Evolutionary conservation across 2,329 filamentous ascomycete genomes (phyloP).

Genomic region (Xylaria sp.): DNA sequence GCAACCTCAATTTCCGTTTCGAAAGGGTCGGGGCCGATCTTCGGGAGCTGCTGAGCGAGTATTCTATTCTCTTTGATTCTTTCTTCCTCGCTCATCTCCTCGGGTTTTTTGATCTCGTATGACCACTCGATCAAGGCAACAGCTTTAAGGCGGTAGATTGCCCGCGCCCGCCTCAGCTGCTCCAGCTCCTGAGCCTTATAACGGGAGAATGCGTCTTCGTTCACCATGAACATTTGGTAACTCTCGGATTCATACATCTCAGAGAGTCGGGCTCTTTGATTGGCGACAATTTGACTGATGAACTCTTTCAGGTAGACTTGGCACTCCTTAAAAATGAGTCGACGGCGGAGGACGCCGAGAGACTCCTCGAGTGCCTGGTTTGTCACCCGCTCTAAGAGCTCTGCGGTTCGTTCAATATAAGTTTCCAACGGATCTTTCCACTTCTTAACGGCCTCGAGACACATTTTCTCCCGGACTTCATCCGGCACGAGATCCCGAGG

Average conservation of each 20-base stretch:
- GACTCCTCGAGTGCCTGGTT: slow-evolving; percentile 59
- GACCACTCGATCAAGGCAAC: slow-evolving; percentile 53
- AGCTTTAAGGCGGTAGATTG: slow-evolving; percentile 61
- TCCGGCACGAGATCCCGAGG: slow-evolving; percentile 66
- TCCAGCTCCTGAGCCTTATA: slow-evolving; percentile 60
- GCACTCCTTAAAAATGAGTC: slow-evolving; percentile 62
- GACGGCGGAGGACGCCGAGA: slow-evolving; percentile 59
- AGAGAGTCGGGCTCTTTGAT: slow-evolving; percentile 53
- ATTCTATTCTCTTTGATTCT: slow-evolving; percentile 56
- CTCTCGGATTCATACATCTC: slow-evolving; percentile 65
- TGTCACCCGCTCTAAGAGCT: slow-evolving; percentile 60
- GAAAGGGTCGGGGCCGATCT: slow-evolving; percentile 69
- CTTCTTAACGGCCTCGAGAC: slow-evolving; percentile 64
- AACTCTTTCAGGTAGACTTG: slow-evolving; percentile 57
- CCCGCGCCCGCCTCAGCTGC: slow-evolving; percentile 60
- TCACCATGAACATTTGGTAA: slow-evolving; percentile 67
- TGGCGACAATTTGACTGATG: slow-evolving; percentile 54
- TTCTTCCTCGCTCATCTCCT: slow-evolving; percentile 61
- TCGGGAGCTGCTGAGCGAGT: slow-evolving; percentile 56
- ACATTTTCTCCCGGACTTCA: slow-evolving; percentile 69
- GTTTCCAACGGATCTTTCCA: slow-evolving; percentile 66
- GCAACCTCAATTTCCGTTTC: slow-evolving; percentile 70
- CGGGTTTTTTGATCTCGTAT: slow-evolving; percentile 42
- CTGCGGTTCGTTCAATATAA: slow-evolving; percentile 61
- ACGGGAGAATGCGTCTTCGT: slow-evolving; percentile 59